Conservation (phyloP, 352 stramenopile species). For the Phytophthora hibernalis region DNA sequence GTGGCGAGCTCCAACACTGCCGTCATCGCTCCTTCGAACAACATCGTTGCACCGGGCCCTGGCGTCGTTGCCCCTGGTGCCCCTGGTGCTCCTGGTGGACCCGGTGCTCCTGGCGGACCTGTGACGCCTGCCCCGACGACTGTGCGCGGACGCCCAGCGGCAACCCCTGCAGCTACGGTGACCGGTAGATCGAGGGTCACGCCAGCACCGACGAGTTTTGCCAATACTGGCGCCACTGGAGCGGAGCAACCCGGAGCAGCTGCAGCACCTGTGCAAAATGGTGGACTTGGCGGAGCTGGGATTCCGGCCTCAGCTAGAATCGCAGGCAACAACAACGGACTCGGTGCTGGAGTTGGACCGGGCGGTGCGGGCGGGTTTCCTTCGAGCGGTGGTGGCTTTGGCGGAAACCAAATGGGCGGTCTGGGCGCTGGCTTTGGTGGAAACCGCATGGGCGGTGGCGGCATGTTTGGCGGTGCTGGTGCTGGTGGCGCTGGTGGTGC, state of each 20-base stretch:
- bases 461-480: neutral
- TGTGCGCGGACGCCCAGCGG: conserved; percentile 14
- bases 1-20: conserved; percentile 32
- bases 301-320: neutral
- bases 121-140: conserved; percentile 31
- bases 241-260: conserved; percentile 9
- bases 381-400: conserved; percentile 4
- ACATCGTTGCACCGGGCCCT: conserved; percentile 2
- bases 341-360: conserved; percentile 9
- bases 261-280: neutral
- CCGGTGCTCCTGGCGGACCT: conserved; percentile 1
- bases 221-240: neutral
- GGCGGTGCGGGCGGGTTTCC: conserved; percentile 6
- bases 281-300: neutral
- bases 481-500: neutral
- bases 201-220: conserved; percentile 23
- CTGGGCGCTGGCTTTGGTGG: conserved; percentile 14
- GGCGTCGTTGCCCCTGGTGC: neutral
- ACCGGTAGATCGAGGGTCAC: conserved; percentile 22
- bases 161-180: conserved; percentile 23
- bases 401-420: conserved; percentile 2
- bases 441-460: conserved; percentile 16
- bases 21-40: conserved; percentile 19
- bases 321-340: conserved; percentile 4
- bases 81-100: neutral